Conservation (phyloP, 1,284 basidiomycete genomes). For the Ustilago hordei region DNA sequence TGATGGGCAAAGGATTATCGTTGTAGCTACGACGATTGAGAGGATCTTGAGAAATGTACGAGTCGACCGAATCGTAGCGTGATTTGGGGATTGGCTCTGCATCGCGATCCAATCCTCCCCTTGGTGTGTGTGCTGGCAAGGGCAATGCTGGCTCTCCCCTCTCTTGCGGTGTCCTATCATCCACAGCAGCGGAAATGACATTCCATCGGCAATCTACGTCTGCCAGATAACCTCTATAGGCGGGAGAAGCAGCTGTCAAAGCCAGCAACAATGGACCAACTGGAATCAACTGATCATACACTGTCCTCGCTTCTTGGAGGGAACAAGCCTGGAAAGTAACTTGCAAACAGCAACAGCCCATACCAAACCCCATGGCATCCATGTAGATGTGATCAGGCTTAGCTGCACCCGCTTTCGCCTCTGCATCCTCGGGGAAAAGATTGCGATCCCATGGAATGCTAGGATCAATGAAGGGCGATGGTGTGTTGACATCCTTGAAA, state of each 20-base stretch:
- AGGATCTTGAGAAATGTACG: constrained; percentile 89
- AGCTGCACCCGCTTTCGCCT: constrained; percentile 86
- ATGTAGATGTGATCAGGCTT: constrained; percentile 92
- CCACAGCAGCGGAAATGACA: constrained; percentile 95
- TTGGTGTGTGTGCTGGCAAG: constrained; percentile 36
- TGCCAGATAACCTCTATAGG: constrained; percentile 92
- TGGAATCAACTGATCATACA: constrained; percentile 95
- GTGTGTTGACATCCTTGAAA: constrained; percentile 88
- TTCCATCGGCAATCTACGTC: constrained; percentile 99
- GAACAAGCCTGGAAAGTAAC: constrained; percentile 97
- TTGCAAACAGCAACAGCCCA: constrained; percentile 98
- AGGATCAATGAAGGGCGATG: constrained; percentile 88
- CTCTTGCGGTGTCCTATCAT: constrained; percentile 95
- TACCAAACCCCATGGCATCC: constrained; percentile 99
- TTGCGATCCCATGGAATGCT: constrained; percentile 86
- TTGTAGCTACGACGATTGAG: constrained; percentile 92
- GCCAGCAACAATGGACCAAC: constrained; percentile 96
- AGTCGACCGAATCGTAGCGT: constrained; percentile 93
- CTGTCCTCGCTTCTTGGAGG: constrained; percentile 86
- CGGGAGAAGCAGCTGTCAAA: constrained; percentile 90
- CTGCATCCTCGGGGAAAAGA: constrained; percentile 83
- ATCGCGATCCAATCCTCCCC: constrained; percentile 35
- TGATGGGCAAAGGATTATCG: constrained; percentile 85
- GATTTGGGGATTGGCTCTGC: constrained; percentile 84
- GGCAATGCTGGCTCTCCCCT: constrained; percentile 76